Base-by-base conservation (phyloP, 805 yeast genomes). In the Torulaspora indica region DNA sequence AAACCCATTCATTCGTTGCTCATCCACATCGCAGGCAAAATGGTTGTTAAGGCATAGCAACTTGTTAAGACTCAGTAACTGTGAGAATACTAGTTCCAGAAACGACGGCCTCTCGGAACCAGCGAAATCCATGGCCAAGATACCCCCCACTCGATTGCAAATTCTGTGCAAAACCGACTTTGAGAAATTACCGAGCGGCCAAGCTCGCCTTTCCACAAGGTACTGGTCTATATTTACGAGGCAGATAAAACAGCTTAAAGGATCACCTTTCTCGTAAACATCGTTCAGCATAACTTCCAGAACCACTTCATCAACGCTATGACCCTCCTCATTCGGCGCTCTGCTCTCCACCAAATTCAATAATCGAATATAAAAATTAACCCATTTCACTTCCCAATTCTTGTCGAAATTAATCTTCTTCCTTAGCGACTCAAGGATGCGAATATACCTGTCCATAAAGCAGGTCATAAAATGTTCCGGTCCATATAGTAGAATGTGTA, bases 371-470 rank as follows among this genome's bases (percentile, higher is more conserved):
- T 53, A 53, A 40, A 53, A 53, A 23, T 53, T 53, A 13, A 49
- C 53, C 55, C 55, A 51, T 30, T 47, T 51, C 8, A 53, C 49
- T 34, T 53, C 57, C 57, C 57, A 53, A 23, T 53, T 53, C 29
- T 49, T 51, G n/a, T 53, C 57, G 28, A 53, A 47, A 38, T 53
- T 51, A 15, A 53, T 48, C 40, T 53, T 53, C 18, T 53, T 53
- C 40, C 57, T 43, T 12, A 53, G 38, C 20, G 38, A 36, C 35
- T 53, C 57, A 42, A 53, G 25, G 9, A 50, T 51, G 18, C 47
- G 36, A 17, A 53, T 53, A 22, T 53, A 53, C 41, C 45, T 47
- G 9, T 45, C 43, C 49, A 53, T 45, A 29, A 53, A 53, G n/a
- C 43, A 40, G 3, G 35, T 45, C 52, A 53, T 47, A 13, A 46